Evolutionary conservation across 257 asterid species (phyloP).

Genomic region (Solanum ahanhuiri): DNA sequence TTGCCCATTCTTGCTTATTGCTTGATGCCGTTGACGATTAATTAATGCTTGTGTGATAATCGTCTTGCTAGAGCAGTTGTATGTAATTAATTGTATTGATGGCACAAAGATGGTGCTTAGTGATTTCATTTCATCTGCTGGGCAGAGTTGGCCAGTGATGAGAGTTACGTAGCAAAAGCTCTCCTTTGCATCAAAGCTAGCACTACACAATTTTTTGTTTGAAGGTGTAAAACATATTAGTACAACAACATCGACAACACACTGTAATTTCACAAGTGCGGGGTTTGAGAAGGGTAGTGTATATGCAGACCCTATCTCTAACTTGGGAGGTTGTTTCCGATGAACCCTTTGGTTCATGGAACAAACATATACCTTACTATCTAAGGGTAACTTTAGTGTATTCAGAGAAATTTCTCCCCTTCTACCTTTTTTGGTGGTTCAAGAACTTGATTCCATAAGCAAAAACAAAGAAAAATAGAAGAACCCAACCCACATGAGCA

Average conservation of each 20-base stretch:
- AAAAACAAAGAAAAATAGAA: conserved; percentile 65
- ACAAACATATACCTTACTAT: not conserved
- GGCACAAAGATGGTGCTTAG: not conserved
- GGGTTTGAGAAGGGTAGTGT: not conserved
- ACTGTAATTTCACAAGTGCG: not conserved
- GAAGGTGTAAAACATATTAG: not conserved
- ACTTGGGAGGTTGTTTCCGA: not conserved
- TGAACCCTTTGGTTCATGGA: not conserved
- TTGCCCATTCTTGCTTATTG: not conserved
- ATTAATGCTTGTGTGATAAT: not conserved
- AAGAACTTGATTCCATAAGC: conserved; percentile 81
- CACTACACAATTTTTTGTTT: not conserved
- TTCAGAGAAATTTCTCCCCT: not conserved
- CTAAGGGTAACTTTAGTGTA: not conserved
- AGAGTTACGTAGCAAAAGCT: not conserved
- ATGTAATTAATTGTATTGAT: not conserved
- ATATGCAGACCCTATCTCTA: not conserved
- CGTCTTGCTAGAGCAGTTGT: not conserved
- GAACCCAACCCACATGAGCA: conserved; percentile 83
- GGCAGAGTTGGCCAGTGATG: too few relatives aligned
- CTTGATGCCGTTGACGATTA: not conserved
- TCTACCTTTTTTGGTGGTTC: conserved; percentile 58
- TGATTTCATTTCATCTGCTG: not conserved
- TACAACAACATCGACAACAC: not conserved
- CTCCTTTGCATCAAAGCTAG: not conserved